A percentile compares a stretch with the other conserved stretches of the same genome.
phyloP scores from a whole-genome alignment of 106 monocot species.

The Dendrobium officinale region DNA sequence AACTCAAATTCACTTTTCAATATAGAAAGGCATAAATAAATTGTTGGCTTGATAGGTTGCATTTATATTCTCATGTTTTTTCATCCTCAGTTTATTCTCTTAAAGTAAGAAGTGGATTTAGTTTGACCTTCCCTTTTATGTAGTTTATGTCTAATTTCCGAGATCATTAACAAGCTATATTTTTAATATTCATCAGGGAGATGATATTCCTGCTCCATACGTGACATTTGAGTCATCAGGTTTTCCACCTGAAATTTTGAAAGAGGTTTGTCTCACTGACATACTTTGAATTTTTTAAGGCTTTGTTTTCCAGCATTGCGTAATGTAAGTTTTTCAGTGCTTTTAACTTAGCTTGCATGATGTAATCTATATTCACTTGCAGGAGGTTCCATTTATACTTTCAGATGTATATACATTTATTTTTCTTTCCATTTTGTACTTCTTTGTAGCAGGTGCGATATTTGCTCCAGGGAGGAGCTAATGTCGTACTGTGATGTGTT shows the following conservation, averaged over 20 bases:
- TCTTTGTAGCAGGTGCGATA: constrained; percentile 98
- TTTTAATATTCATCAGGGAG: constrained; percentile 37
- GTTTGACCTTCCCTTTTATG: not conserved
- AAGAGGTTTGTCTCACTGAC: constrained; percentile 44
- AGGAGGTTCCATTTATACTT: constrained; percentile 14
- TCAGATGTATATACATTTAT: constrained; percentile 46
- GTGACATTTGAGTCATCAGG: constrained; percentile 67
- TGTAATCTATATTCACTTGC: constrained; percentile 9
- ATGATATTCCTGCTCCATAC: constrained; percentile 66
- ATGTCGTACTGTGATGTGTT: constrained; percentile 86
- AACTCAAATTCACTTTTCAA: not conserved
- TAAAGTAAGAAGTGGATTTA: not conserved
- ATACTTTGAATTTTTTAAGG: not conserved
- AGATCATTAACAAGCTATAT: not conserved
- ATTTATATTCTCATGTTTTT: not conserved
- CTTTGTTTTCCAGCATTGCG: not conserved
- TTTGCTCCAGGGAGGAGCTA: constrained; percentile 99
- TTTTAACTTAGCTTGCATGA: not conserved
- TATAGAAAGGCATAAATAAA: not conserved
- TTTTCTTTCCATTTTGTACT: constrained; percentile 46
- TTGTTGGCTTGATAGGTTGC: not conserved
- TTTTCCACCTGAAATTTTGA: constrained; percentile 68
- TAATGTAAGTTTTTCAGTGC: constrained; percentile 5
- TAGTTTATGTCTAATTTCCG: not conserved
- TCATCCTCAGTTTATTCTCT: not conserved